phyloP scores from a whole-genome alignment of 345 rosid species.

The Physaria fendleri region DNA sequence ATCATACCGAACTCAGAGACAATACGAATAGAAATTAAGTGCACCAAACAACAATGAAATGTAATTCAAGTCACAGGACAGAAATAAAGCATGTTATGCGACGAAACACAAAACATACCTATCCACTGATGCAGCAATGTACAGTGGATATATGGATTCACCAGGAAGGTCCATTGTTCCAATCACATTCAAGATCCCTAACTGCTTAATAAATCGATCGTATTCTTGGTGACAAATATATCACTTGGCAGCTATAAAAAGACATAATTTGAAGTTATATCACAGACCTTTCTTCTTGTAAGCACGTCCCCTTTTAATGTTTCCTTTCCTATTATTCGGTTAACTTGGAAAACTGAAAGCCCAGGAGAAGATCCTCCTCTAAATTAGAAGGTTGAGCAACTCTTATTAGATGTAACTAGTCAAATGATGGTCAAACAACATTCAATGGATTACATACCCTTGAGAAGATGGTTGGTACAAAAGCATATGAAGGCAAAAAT shows the following conservation, averaged over 20 bases:
- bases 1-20: conserved; percentile 24
- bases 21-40: conserved; percentile 8
- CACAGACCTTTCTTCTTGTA: conserved; percentile 64
- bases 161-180: conserved; percentile 66
- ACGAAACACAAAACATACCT: conserved; percentile 34
- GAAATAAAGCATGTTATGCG: neutral
- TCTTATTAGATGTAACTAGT: conserved; percentile 21
- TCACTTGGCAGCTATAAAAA: conserved; percentile 12
- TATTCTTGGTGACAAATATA: conserved; percentile 1
- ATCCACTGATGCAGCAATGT: conserved; percentile 68
- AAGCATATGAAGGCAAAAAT: conserved; percentile 70
- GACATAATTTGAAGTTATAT: neutral
- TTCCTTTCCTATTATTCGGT: conserved; percentile 65
- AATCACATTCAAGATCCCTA: conserved; percentile 84
- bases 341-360: conserved; percentile 75
- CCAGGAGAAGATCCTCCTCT: conserved; percentile 86
- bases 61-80: conserved; percentile 6
- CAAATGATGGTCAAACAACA: neutral
- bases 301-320: conserved; percentile 61
- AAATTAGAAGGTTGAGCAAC: conserved; percentile 28
- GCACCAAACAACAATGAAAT: neutral
- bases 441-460: conserved; percentile 46
- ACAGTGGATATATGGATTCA: conserved; percentile 75
- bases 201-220: conserved; percentile 36
- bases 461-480: conserved; percentile 68